Evolutionary conservation across 805 yeast species (phyloP).

Genomic region (Debaryomyces tyrocola): DNA sequence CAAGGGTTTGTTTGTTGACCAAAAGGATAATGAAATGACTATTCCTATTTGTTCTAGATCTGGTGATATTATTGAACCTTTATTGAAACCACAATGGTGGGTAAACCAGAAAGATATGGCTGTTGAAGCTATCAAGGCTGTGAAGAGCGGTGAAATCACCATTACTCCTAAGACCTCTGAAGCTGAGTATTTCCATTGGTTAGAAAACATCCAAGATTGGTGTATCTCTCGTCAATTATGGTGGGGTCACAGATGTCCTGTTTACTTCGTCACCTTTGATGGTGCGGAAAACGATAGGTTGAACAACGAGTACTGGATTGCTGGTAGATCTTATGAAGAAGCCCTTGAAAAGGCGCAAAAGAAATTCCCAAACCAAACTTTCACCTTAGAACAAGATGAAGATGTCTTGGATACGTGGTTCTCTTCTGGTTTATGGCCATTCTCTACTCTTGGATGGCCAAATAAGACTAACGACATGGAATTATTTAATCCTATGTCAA

Average conservation of each 20-base stretch:
- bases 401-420: constrained; percentile 99
- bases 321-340: constrained; percentile 81
- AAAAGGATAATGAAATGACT: constrained; percentile 93
- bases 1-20: constrained; percentile 75
- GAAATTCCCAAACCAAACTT: constrained; percentile 68
- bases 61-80: constrained; percentile 95
- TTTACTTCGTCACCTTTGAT: constrained; percentile 80
- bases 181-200: constrained; percentile 92
- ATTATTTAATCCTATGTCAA: constrained; percentile 82
- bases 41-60: constrained; percentile 94
- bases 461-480: constrained; percentile 69
- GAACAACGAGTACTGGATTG: constrained; percentile 82
- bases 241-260: constrained; percentile 99
- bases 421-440: constrained; percentile 97
- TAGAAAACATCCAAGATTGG: constrained; percentile 97
- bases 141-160: constrained; percentile 73
- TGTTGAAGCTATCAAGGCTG: constrained; percentile 79
- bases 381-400: constrained; percentile 89
- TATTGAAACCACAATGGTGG: constrained; percentile 99
- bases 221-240: constrained; percentile 90
- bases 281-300: constrained; percentile 63
- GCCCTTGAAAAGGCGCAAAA: constrained; percentile 78
- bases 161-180: constrained; percentile 89
- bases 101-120: constrained; percentile 91
- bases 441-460: constrained; percentile 97